Base-by-base conservation (phyloP, 2,329 filamentous ascomycete species). In the Penicillium sp. region DNA sequence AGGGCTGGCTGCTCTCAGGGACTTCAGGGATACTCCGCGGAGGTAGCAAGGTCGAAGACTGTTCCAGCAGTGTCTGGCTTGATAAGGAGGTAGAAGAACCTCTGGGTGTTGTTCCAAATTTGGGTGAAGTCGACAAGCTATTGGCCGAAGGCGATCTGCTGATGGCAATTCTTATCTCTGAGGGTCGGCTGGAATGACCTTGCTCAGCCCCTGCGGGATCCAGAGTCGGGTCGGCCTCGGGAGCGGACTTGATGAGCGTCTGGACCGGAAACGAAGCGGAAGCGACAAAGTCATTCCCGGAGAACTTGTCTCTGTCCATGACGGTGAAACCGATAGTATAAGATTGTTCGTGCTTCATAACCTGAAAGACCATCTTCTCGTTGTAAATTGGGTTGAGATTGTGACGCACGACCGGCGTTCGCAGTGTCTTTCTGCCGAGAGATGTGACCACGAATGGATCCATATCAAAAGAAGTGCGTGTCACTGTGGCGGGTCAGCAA, bases 321-420 rank as follows among this genome's bases (percentile, higher is more conserved):
- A 97, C 87, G 1, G 88, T 93, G 62, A 98, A 97, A 48, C 80
- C 78, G 54, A 98, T 85, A 0, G 86, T 91, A 68, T 95, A 98
- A 28, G 82, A 75, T 63, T 89, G 83, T 69, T 98, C 93, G 61
- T 95, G 86, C 53, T 80, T 80, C 66, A 94, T 80, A 19, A 98
- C 87, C 60, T 97, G 91, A 72, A 97, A 98, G 24, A 98, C 83
- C 81, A 98, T 94, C 76, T 97, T 97, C 72, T 98, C 93, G 60
- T 97, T 88, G 67, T 84, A 98, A 8, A 95, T 80, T 0, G 93
- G 93, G 66, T 98, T 97, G 49, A 98, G 75, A 62, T 95, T 95
- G 71, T 98, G 93, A 38, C 85, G 86, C 58, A 97, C 81, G 40
- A 93, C 89, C 55, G 84, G 83, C 15, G 93, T 97, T 53, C 93